Base-by-base conservation (phyloP, 768 basidiomycete genomes). In the Lepiota subincarnata region DNA sequence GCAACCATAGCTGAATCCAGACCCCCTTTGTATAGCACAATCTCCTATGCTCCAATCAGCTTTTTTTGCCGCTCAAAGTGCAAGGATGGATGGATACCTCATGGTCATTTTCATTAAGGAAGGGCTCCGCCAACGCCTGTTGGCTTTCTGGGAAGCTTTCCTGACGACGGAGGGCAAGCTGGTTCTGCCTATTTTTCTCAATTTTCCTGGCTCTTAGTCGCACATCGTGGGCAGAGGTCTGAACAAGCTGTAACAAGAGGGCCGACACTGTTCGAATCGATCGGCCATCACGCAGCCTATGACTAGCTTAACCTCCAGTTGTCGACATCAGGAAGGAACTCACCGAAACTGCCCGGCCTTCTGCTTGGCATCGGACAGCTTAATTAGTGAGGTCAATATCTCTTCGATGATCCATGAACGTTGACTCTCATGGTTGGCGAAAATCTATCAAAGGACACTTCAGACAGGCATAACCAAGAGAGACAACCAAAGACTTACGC, bases 341-440 rank as follows among this genome's bases (percentile, higher is more conserved):
- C 42, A 94, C 93, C 85, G 78, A 68, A 94, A 96, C 60, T 91
- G 90, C 0, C 92, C 89, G 45, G 88, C 90, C 60, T 87, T 88
- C 69, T 92, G 91, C 66, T 92, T 97, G 16, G 85, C 83, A 62
- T 93, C 90, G 2, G 92, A 89, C 19, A 95, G 75, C 68, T 92
- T 95, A 60, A 89, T 94, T 50, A 98, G 72, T 0, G 92, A 95
- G 7, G 84, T 81, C 22, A 99, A 64, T 31, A 98, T 95, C 68
- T 98, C 97, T 65, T 98, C 95, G n/a, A 98, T 87, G 57, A 98
- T 96, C 94, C 94, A 97, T 0, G 87, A 84, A 7, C 97, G 75
- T 67, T 99, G 97, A 39, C 87, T 87, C 59, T 90, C 84, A 63
- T 98, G 86, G 57, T 87, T 89, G 11, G 91, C 90, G 61, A 97